Conservation (phyloP, 1,284 basidiomycete genomes). For the Sporisorium scitamineum region DNA sequence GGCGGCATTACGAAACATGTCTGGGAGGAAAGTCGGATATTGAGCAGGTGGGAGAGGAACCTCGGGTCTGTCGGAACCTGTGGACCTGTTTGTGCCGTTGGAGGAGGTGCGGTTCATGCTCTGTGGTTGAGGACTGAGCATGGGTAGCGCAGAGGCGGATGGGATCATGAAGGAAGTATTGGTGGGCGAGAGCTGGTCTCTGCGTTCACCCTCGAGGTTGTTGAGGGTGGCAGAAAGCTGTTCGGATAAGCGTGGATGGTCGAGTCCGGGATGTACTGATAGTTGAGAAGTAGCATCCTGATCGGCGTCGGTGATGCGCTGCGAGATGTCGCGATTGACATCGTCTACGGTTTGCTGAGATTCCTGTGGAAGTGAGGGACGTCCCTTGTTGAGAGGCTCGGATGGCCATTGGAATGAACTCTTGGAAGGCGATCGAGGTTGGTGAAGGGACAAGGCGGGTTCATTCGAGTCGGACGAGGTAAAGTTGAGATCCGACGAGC, state of each 20-base stretch:
- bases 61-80: slow-evolving; percentile 22
- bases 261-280: slow-evolving; percentile 8
- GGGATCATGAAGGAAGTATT: slow-evolving; percentile 1
- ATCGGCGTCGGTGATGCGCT: slow-evolving; percentile 38
- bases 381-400: slow-evolving; percentile 30
- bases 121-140: slow-evolving; percentile 21
- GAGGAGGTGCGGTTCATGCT: slow-evolving; percentile 32
- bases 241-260: slow-evolving; percentile 19
- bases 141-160: slow-evolving; percentile 4
- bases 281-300: slow-evolving; percentile 19
- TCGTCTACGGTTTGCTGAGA: slow-evolving; percentile 40
- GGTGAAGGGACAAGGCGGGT: neutral
- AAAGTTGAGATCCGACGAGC: slow-evolving; percentile 36
- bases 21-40: slow-evolving; percentile 26
- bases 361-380: slow-evolving; percentile 33
- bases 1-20: slow-evolving; percentile 37
- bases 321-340: slow-evolving; percentile 34
- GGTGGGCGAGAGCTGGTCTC: slow-evolving; percentile 30
- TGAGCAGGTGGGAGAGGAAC: neutral
- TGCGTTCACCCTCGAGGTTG: slow-evolving; percentile 30
- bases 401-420: slow-evolving; percentile 39
- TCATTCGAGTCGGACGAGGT: slow-evolving; percentile 37
- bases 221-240: slow-evolving; percentile 26
- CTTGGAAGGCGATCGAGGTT: slow-evolving; percentile 12
- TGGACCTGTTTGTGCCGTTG: slow-evolving; percentile 28